These are phyloP conservation scores for Candida odintsovae DNA, from an alignment of 805 yeast species.

Conservation along the genomic window DNA sequence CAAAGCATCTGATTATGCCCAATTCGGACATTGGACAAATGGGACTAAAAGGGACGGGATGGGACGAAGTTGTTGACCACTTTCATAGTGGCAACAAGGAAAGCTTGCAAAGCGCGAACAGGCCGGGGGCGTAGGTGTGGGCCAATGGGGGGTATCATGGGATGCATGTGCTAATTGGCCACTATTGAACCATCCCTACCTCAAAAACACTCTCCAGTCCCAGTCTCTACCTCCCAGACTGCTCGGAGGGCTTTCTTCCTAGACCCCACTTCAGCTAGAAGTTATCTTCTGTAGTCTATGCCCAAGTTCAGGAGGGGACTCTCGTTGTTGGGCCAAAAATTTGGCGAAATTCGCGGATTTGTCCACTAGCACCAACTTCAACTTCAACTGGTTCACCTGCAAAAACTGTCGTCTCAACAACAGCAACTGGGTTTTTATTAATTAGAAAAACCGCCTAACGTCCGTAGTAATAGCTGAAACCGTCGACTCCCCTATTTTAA, in stretches of 20 bases:
- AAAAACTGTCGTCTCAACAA: constrained; percentile 1
- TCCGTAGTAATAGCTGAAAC: too few relatives aligned
- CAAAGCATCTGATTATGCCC: constrained; percentile 1
- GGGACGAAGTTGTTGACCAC: neutral
- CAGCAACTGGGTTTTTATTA: neutral
- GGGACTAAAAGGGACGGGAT: neutral
- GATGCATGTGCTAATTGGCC: neutral
- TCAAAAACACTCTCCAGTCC: too few relatives aligned
- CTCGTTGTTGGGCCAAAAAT: neutral
- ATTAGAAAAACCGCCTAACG: neutral
- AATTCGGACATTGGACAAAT: neutral
- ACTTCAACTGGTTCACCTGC: constrained; percentile 13
- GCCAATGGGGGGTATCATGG: neutral
- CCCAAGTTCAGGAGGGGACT: neutral
- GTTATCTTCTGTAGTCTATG: too few relatives aligned
- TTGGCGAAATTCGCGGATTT: neutral
- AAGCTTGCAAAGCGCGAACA: neutral
- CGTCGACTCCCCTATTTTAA: too few relatives aligned
- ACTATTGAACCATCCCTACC: too few relatives aligned
- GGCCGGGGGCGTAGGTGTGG: neutral
- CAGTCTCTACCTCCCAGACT: neutral
- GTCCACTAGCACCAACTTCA: neutral
- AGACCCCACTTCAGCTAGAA: neutral
- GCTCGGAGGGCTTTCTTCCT: neutral
- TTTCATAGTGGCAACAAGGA: neutral